Conservation (phyloP, 1,284 basidiomycete species). For the Macrocybe sp. region DNA sequence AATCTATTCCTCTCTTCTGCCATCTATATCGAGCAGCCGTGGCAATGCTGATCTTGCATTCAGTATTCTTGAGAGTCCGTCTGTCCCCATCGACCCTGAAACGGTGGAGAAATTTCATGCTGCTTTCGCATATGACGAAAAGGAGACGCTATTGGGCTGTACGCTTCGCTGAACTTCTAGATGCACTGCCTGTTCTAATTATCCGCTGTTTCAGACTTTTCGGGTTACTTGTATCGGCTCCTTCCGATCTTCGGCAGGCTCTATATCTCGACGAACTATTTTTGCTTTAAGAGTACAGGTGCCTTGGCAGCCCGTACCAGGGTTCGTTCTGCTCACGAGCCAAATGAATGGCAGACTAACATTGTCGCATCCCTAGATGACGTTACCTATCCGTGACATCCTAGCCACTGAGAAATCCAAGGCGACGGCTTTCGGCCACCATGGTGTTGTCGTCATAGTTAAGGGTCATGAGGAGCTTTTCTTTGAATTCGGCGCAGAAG, state of each 20-base stretch:
- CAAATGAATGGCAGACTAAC: conserved; percentile 5
- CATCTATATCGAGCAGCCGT: conserved; percentile 25
- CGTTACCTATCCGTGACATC: conserved; percentile 87
- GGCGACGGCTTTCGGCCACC: conserved; percentile 85
- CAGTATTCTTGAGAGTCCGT: conserved; percentile 69
- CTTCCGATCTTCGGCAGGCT: conserved; percentile 83
- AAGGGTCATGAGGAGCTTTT: conserved; percentile 97
- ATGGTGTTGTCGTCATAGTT: conserved; percentile 86
- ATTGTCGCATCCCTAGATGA: conserved; percentile 60
- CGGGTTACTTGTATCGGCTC: conserved; percentile 82
- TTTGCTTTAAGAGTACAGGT: conserved; percentile 86
- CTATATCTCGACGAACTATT: conserved; percentile 83
- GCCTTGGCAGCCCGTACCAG: conserved; percentile 72
- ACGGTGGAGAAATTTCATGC: conserved; percentile 71
- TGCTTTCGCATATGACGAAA: conserved; percentile 82
- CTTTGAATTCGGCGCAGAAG: conserved; percentile 83
- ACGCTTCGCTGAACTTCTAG: conserved; percentile 28
- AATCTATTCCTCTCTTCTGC: conserved; percentile 44
- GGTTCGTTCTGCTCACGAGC: conserved; percentile 37
- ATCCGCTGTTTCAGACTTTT: conserved; percentile 56
- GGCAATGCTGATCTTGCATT: conserved; percentile 58
- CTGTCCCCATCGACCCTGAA: conserved; percentile 57
- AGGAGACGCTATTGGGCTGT: conserved; percentile 85
- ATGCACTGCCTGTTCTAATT: not conserved
- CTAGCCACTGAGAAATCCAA: conserved; percentile 81